These are phyloP conservation scores for Saturnispora saitoi DNA, from an alignment of 805 yeast species.

Conservation along the genomic window DNA sequence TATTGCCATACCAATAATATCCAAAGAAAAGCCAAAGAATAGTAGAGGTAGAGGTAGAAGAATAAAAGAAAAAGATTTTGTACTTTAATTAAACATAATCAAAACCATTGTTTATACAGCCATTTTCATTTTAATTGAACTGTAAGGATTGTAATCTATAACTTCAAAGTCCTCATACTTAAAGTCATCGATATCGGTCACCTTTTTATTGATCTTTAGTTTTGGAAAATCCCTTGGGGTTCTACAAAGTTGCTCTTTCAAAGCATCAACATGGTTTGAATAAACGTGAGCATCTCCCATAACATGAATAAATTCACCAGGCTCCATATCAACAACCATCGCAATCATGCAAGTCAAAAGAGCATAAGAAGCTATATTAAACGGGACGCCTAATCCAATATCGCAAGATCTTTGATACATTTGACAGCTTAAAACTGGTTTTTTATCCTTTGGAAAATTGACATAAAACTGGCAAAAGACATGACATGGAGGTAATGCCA, in stretches of 20 bases:
- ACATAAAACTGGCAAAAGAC: conserved; percentile 94
- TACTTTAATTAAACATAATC: neutral
- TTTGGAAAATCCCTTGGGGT: conserved; percentile 76
- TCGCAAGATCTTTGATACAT: conserved; percentile 97
- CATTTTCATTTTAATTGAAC: conserved; percentile 91
- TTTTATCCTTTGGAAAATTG: conserved; percentile 49
- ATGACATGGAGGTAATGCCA: conserved; percentile 99
- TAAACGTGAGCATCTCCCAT: conserved; percentile 97
- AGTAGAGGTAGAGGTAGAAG: neutral
- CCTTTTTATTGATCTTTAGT: conserved; percentile 57
- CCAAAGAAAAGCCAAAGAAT: neutral
- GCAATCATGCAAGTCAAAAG: conserved; percentile 91
- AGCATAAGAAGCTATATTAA: conserved; percentile 95
- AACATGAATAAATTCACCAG: conserved; percentile 92
- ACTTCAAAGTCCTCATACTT: conserved; percentile 82
- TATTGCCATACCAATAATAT: neutral
- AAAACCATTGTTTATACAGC: conserved; percentile 55
- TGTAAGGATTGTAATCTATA: conserved; percentile 69
- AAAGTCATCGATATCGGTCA: conserved; percentile 77
- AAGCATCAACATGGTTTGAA: conserved; percentile 85
- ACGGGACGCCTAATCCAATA: conserved; percentile 99
- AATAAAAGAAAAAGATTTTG: conserved; percentile 1
- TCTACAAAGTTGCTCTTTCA: conserved; percentile 70
- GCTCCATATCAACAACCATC: conserved; percentile 86
- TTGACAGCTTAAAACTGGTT: conserved; percentile 72